Base-by-base conservation (phyloP, 164 flowering plant genomes). In the Santalum album region DNA sequence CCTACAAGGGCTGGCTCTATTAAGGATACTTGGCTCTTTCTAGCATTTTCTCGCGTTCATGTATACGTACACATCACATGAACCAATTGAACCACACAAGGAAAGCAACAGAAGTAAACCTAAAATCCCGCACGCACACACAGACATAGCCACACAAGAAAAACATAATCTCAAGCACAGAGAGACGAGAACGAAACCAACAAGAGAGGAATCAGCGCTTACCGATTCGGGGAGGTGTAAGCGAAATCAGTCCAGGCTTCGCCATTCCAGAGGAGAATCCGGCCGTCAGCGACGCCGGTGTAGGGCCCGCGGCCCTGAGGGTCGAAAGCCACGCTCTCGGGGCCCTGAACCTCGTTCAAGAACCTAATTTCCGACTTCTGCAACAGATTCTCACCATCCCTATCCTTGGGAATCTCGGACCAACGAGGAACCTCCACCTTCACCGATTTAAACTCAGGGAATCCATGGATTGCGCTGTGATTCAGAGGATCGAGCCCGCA, bases 251-350 rank as follows among this genome's bases (percentile, higher is more conserved):
- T 61, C 87, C 87, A 84, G 1, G 63, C 55, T 12, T 58, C 19
- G 20, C 90, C 90, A 65, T 77, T 65, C 83, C 84, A 80, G 71
- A 76, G 69, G 5, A 75, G n/a, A 50, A 91, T 50, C 44, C 98
- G 58, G 4, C 98, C 99, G 44, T 92, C 97, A 32, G 99, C 94
- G 15, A 92, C 78, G 18, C 99, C 96, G 1, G 97, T 85, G 63
- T 92, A 89, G 15, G 97, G 99, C 0, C 98, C 98, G 12, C 91
- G 83, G 9, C 97, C 97, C 7, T 25, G 72, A 12, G 87, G 76
- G 29, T 92, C 99, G 53, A 92, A 92, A 0, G 79, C 91, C 7
- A 90, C 27, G 72, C 97, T 90, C 61, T 90, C 97, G 0, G 97
- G 97, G 0, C 97, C 97, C 47, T 84, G 92, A 9, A 86, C 57